Percentiles rank a stretch among this genome's conserved stretches.
phyloP scores from a whole-genome alignment of 768 basidiomycete species.

The Clavaria fumosa region DNA sequence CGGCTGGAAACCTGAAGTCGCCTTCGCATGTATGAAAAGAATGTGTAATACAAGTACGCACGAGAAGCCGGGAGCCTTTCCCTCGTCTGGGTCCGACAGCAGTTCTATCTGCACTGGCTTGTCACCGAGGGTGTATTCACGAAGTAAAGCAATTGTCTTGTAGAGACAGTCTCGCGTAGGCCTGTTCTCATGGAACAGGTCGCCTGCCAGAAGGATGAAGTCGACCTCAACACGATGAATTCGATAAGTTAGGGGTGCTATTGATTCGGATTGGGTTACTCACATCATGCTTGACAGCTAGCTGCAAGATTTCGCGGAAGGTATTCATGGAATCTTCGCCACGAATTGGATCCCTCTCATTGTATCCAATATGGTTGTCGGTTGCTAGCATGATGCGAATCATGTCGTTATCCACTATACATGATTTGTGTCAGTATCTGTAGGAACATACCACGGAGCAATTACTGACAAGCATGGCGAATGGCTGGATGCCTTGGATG shows the following conservation, averaged over 20 bases:
- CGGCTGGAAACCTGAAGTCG: conserved; percentile 66
- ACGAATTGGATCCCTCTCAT: conserved; percentile 86
- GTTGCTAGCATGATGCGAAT: conserved; percentile 82
- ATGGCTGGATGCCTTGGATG: too few relatives aligned
- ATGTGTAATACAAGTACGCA: conserved; percentile 23
- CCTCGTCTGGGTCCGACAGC: conserved; percentile 84
- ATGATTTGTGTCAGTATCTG: too few relatives aligned
- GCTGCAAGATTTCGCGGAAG: conserved; percentile 83
- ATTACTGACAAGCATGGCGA: too few relatives aligned
- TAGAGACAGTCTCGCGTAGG: conserved; percentile 85
- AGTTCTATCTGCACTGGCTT: conserved; percentile 85
- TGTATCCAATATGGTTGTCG: conserved; percentile 91
- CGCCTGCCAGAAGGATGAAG: conserved; percentile 87
- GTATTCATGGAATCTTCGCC: conserved; percentile 93
- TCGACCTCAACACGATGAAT: conserved; percentile 50
- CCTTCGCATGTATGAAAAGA: conserved; percentile 2
- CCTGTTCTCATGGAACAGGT: conserved; percentile 95
- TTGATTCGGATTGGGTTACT: too few relatives aligned
- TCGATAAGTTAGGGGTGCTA: conserved; percentile 3
- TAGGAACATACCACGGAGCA: too few relatives aligned
- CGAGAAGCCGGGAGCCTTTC: conserved; percentile 74
- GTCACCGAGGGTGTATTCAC: conserved; percentile 83
- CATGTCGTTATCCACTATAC: conserved; percentile 44
- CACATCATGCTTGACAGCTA: conserved; percentile 81
- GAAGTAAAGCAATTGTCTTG: conserved; percentile 73